Percentiles rank a stretch among this genome's conserved stretches.
Conservation (phyloP, 331 rosid species). For the Quercus lobata region DNA sequence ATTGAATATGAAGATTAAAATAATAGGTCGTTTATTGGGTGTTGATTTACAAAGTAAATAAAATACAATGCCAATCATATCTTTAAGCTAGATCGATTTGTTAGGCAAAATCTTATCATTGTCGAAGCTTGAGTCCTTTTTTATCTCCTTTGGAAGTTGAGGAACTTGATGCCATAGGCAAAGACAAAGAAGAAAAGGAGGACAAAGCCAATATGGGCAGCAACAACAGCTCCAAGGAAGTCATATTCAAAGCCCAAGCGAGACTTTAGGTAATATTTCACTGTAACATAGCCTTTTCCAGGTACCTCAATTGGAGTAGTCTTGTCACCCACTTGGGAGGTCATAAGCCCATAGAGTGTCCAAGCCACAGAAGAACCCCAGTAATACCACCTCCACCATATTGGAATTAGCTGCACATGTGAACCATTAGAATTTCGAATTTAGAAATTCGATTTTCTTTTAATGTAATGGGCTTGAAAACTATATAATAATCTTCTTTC, state of each 20-base stretch:
- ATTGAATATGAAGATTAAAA: not conserved
- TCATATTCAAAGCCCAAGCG: no score
- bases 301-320: conserved; percentile 19
- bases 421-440: no score
- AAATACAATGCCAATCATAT: not conserved
- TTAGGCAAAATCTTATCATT: not conserved
- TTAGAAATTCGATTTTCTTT: no score
- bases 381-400: no score
- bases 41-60: not conserved
- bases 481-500: no score
- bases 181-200: conserved; percentile 41
- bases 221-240: not conserved
- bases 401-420: no score
- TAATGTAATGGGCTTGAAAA: no score
- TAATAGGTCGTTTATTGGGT: not conserved
- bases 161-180: conserved; percentile 42
- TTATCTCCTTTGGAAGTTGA: conserved; percentile 50
- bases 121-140: not conserved
- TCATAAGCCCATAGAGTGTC: conserved; percentile 37
- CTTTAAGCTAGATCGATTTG: not conserved
- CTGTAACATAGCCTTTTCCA: conserved; percentile 19
- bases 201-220: conserved; percentile 37
- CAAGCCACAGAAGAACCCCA: no score
- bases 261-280: not conserved
- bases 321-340: conserved; percentile 41